These are phyloP conservation scores for Lactarius trivialis DNA, from an alignment of 768 basidiomycete species.

Conservation along the genomic window DNA sequence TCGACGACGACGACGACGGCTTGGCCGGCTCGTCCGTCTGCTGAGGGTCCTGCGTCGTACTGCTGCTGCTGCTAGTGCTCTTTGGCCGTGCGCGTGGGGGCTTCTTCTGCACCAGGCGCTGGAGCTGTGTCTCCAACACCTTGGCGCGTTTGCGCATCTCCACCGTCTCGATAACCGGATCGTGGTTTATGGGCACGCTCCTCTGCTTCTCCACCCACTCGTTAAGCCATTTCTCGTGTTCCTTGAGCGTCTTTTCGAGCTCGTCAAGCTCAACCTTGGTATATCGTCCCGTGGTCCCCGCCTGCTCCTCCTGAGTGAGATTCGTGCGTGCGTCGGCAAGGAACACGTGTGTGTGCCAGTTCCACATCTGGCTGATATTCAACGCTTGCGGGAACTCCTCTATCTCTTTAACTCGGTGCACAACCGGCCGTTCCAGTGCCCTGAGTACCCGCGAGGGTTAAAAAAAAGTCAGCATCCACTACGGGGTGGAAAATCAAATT, in stretches of 20 bases:
- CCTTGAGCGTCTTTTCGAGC: conserved; percentile 69
- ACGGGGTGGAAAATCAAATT: too few species aligned
- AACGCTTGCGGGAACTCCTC: conserved; percentile 78
- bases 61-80: conserved; percentile 20
- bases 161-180: conserved; percentile 78
- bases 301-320: conserved; percentile 55
- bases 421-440: conserved; percentile 70
- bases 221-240: conserved; percentile 80
- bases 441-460: conserved; percentile 33
- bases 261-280: conserved; percentile 78
- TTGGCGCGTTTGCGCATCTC: conserved; percentile 85
- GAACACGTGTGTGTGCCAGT: conserved; percentile 85
- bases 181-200: conserved; percentile 59
- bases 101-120: conserved; percentile 62
- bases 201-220: conserved; percentile 81
- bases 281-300: conserved; percentile 68
- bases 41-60: conserved; percentile 26
- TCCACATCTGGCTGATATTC: conserved; percentile 80
- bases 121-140: conserved; percentile 68
- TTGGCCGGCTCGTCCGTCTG: conserved; percentile 6
- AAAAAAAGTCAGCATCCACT: background rate
- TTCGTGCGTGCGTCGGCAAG: conserved; percentile 72
- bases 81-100: conserved; percentile 56
- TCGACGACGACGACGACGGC: background rate
- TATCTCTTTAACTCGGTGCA: conserved; percentile 85